phyloP scores from a whole-genome alignment of 1,284 basidiomycete genomes.

The Cutaneotrichosporon spelunceum region DNA sequence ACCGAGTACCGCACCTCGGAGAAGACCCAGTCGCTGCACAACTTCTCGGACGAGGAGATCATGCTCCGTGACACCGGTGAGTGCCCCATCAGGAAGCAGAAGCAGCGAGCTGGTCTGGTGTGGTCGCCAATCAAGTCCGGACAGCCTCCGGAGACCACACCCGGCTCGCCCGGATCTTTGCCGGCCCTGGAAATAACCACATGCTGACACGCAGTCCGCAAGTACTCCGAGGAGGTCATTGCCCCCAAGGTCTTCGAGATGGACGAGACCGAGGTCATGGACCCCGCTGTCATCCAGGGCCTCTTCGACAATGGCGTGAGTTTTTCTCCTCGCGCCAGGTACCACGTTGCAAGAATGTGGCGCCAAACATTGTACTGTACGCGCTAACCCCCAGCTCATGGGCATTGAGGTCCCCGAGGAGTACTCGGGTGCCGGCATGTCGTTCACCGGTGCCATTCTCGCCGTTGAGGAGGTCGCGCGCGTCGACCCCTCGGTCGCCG shows the following conservation, averaged over 20 bases:
- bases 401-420: conserved; percentile 87
- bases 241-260: conserved; percentile 89
- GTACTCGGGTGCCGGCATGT: conserved; percentile 80
- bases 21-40: conserved; percentile 57
- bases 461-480: conserved; percentile 89
- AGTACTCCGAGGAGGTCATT: conserved; percentile 85
- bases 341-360: not conserved
- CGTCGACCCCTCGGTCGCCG: conserved; percentile 93
- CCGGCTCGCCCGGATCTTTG: not conserved
- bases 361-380: not conserved
- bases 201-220: conserved; percentile 59
- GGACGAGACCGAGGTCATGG: conserved; percentile 98
- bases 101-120: no score
- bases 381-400: conserved; percentile 57
- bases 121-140: no score
- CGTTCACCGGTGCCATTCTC: conserved; percentile 93
- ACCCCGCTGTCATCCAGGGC: conserved; percentile 70
- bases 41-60: conserved; percentile 84
- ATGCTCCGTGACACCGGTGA: conserved; percentile 84
- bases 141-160: not conserved
- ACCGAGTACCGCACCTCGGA: conserved; percentile 45
- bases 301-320: conserved; percentile 90
- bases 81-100: conserved; percentile 14
- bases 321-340: conserved; percentile 39
- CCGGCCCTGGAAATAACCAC: not conserved